Base-by-base conservation (phyloP, 129 eudicot genomes). In the Calendula officinalis region DNA sequence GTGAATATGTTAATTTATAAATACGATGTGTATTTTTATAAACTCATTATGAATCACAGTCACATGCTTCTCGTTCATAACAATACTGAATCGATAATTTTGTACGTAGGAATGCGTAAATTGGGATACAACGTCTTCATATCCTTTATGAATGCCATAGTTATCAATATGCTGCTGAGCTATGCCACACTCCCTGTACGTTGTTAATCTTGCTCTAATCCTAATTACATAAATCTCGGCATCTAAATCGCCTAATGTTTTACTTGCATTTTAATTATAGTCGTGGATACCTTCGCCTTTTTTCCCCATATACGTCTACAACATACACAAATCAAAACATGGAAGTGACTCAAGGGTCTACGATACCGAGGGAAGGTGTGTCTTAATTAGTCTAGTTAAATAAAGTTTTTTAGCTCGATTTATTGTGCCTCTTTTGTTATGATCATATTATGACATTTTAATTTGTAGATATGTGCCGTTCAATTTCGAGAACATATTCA, bases 341-440 rank as follows among this genome's bases (percentile, higher is more conserved):
- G 98, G 98, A 46, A 88, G 98, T 27, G 96, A 88, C 62, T 30
- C 96, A 1, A 83, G 72, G 56, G 77, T 84, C 9, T 87, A 81
- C 8, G 98, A 91, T 52, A 78, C 79, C 0, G 96, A 91, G 75
- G 98, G 98, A 75, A 87, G 98, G 98, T 91, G 14, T 6, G 30
- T 34, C 30, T 22, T 22, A n/a, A n/a, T 22, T 22, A 22, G 30
- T 22, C 2, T 7, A 22, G 2, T 2, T 22, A 2, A 22, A 22
- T 22, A 22, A 22, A 22, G 30, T 0, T 22, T 22, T 44, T 34
- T 53, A 14, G 14, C 6, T 59, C 6, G 32, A 4, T 16, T 4
- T 38, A 52, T 53, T 54, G 3, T 16, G 43, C 9, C 41, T 32
- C n/a, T 41, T 34, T 27, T 17, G 9, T 50, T 12, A 38, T 39